phyloP scores from a whole-genome alignment of 345 rosid species.

The Citrus reticulata region DNA sequence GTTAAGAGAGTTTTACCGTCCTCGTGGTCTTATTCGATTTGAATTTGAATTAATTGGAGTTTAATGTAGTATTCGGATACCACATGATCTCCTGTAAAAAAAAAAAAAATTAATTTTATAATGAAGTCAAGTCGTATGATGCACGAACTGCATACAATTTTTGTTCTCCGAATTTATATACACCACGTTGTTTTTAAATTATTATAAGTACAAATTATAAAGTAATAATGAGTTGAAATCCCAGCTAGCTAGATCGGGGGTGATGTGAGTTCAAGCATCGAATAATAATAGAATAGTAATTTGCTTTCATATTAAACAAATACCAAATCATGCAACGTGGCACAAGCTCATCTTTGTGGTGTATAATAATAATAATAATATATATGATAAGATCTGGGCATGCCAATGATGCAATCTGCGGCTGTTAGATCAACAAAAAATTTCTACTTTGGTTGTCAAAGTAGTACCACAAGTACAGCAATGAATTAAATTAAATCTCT shows the following conservation, averaged over 20 bases:
- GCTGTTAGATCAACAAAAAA: not conserved
- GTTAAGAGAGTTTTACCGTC: no score
- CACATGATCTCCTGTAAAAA: no score
- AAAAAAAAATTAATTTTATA: no score
- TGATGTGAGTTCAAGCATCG: not conserved
- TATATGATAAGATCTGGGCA: not conserved
- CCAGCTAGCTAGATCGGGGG: not conserved
- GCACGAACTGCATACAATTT: no score
- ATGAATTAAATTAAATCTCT: not conserved
- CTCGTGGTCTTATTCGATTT: accelerated
- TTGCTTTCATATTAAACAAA: not conserved
- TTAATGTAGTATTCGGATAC: accelerated
- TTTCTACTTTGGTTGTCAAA: conserved; percentile 2
- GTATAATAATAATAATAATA: not conserved
- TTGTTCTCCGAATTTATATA: no score
- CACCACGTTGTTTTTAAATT: no score
- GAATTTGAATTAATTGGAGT: accelerated
- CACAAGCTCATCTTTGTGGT: not conserved
- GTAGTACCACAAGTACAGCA: conserved; percentile 12
- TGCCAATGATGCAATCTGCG: conserved; percentile 5
- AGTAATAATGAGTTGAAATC: no score
- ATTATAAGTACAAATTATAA: no score
- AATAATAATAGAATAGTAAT: not conserved
- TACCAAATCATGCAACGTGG: not conserved
- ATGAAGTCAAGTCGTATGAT: no score